Base-by-base conservation (phyloP, 192 early-diverging fungal species). In the Gigaspora rosea region DNA sequence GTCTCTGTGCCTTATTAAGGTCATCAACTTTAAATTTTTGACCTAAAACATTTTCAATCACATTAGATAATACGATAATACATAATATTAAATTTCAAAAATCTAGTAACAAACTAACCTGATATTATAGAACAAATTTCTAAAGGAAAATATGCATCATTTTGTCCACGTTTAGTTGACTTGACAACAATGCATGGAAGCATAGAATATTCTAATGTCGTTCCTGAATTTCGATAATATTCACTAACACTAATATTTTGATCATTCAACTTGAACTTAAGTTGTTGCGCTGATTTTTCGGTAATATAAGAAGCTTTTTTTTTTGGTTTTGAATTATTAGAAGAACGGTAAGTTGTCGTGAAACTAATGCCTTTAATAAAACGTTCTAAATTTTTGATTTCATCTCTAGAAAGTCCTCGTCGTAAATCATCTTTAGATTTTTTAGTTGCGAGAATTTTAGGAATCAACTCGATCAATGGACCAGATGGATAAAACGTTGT, bases 111-210 rank as follows among this genome's bases (percentile, higher is more conserved):
- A 54, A 54, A 54, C 2, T 54, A 54, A 54, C 94, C 95, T 33
- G 90, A 85, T 46, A 91, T 83, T 41, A 98, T 83, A 32, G 88
- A 87, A 85, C 95, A 96, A 22, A 97, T 87, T 84, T 98, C 96
- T 82, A 98, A 88, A 12, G 96, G 96, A 32, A 96, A 82, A 64
- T 91, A 82, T 16, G 84, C 78, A 56, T 56, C 52, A 56, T 15
- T n/a, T n/a, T 56, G 12, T 13, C 83, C 73, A 51, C 81, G 83
- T 75, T 88, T 90, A 41, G 41, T 41, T 41, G 41, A 3, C 27
- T 88, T 80, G 49, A 95, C 92, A 16, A 91, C 87, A 5, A n/a
- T 11, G 12, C 52, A 56, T 18, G 52, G 52, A 56, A 56, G 52
- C 12, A 13, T 5, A 18, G 52, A 11, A 56, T 18, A 56, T 56